Percentiles rank a stretch among this genome's conserved stretches.
These are phyloP conservation scores for Purpureocillium lavendulum DNA, from an alignment of 2,329 filamentous ascomycete species.

Conservation along the genomic window DNA sequence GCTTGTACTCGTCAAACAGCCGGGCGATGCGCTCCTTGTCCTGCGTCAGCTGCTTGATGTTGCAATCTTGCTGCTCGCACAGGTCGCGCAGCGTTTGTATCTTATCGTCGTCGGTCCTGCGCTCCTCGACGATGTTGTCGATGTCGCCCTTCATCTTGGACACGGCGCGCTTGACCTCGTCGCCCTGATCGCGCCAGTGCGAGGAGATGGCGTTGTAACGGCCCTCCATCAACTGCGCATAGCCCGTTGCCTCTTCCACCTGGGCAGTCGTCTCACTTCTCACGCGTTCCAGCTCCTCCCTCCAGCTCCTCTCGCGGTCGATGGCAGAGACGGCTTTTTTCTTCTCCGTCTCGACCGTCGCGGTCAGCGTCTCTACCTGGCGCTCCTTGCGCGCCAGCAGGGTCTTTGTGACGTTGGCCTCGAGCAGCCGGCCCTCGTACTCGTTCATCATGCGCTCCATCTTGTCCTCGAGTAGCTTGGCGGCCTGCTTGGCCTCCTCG, in stretches of 20 bases:
- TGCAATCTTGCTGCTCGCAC: slow-evolving; percentile 64
- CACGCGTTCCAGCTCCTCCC: slow-evolving; percentile 54
- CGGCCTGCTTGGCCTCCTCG: slow-evolving; percentile 63
- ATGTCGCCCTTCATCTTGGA: slow-evolving; percentile 45
- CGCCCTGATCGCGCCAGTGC: slow-evolving; percentile 60
- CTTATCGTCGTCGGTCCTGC: slow-evolving; percentile 52
- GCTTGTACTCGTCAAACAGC: slow-evolving; percentile 57
- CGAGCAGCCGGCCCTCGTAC: slow-evolving; percentile 60
- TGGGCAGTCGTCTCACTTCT: slow-evolving; percentile 51
- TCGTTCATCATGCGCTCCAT: slow-evolving; percentile 61
- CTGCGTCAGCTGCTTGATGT: slow-evolving; percentile 50
- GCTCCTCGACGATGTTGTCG: slow-evolving; percentile 42
- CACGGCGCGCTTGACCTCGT: slow-evolving; percentile 47
- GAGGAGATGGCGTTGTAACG: slow-evolving; percentile 59
- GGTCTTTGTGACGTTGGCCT: slow-evolving; percentile 63
- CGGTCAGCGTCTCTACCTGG: slow-evolving; percentile 61
- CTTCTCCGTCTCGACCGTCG: slow-evolving; percentile 55
- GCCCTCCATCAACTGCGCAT: slow-evolving; percentile 60
- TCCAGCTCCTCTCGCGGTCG: slow-evolving; percentile 53
- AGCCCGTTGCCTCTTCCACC: slow-evolving; percentile 56
- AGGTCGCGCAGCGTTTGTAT: slow-evolving; percentile 58
- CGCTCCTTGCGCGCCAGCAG: slow-evolving; percentile 65
- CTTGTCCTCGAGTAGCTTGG: slow-evolving; percentile 61
- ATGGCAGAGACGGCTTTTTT: slow-evolving; percentile 51
- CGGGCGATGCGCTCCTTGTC: slow-evolving; percentile 54